Evolutionary conservation across 192 early-diverging fungal genomes (phyloP), one percentile per base, ranked within the genome.

Genomic region (Backusella luteola): DNA sequence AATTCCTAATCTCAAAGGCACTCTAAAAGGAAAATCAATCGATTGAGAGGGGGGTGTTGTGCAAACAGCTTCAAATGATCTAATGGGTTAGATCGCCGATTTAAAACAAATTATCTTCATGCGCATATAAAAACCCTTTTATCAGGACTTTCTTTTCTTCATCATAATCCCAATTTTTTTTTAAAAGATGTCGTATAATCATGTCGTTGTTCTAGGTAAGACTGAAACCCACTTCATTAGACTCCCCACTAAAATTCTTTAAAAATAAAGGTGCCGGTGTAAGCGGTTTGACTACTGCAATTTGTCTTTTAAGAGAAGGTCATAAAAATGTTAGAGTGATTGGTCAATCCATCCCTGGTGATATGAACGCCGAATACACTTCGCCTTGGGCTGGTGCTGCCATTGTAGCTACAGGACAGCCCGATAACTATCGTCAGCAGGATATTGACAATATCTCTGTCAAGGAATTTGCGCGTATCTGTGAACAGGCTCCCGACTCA

Each of bases 201-300:
- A 66, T 21, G 39, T 34, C 23, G 67, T 76, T 42, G 34, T 76
- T 69, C 66, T 76, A 23, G 74, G 74, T 69, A 76, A 69, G 26
- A n/a, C 12, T 32, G 32, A 32, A 32, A 2, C 32, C 32, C 32
- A 32, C 32, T 32, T 32, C 2, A 32, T 32, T 32, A 32, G 32
- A 32, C 3, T 32, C 32, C 2, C 32, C 32, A 32, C 2, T 32
- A 32, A 32, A 32, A 32, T 32, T 0, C 32, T 32, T 32, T 3
- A 32, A 38, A 49, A n/a, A n/a, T 21, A 4, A 71, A 78, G 95
- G 95, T 14, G 89, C 91, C 4, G 95, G 95, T 75, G 95, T 96
- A 4, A 78, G 86, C 32, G 95, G 95, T 9, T 85, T 96, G n/a
- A 93, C 94, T 12, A 90, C 89, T 0, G 95, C 89, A 2, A 77